Evolutionary conservation across 2,329 filamentous ascomycete species (phyloP).

Genomic region (Aspergillus fumigatus): DNA sequence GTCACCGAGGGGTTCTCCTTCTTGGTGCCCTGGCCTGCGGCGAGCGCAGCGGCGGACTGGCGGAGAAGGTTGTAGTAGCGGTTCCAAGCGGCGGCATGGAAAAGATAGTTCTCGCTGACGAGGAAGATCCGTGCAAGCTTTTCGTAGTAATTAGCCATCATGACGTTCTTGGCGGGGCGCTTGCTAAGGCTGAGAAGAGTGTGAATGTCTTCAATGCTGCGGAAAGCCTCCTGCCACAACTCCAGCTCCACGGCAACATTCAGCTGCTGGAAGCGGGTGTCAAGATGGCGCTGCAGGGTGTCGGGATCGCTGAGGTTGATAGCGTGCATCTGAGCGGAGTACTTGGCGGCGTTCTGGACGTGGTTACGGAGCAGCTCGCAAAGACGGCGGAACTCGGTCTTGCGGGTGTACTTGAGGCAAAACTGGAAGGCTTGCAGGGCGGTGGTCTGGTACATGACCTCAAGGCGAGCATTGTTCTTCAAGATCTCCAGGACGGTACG

Average conservation of each 20-base stretch:
- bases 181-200: conserved; percentile 96
- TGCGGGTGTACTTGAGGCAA: conserved; percentile 94
- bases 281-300: conserved; percentile 92
- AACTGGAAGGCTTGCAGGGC: conserved; percentile 98
- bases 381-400: conserved; percentile 98
- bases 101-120: conserved; percentile 98
- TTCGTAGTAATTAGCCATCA: conserved; percentile 99
- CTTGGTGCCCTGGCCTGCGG: conserved; percentile 83
- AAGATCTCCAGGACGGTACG: conserved; percentile 96
- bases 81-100: conserved; percentile 97
- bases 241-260: conserved; percentile 98
- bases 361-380: conserved; percentile 98
- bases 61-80: conserved; percentile 95
- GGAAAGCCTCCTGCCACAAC: conserved; percentile 98
- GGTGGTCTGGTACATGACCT: conserved; percentile 97
- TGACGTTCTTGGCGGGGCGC: conserved; percentile 94
- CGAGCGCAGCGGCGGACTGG: conserved; percentile 78
- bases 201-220: conserved; percentile 98
- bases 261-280: conserved; percentile 96
- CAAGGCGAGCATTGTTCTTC: conserved; percentile 96
- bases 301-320: conserved; percentile 98
- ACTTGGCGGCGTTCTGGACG: conserved; percentile 98
- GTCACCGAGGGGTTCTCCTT: conserved; percentile 86
- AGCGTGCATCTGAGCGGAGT: conserved; percentile 97
- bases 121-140: conserved; percentile 98